phyloP scores from a whole-genome alignment of 2,329 filamentous ascomycete genomes.

The Arthrinium phaeospermum region DNA sequence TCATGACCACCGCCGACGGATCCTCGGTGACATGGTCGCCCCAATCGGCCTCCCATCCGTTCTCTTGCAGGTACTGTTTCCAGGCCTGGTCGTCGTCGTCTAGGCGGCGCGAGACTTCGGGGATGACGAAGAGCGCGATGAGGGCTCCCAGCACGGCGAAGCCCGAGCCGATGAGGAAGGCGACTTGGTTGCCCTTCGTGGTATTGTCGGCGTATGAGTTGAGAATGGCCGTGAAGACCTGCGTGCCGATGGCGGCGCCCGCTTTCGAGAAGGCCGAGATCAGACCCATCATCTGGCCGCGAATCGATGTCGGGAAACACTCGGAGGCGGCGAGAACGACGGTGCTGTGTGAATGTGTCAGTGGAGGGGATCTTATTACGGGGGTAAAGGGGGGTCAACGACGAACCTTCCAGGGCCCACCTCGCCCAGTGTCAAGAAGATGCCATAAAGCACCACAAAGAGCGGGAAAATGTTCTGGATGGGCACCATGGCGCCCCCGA shows the following conservation, averaged over 20 bases:
- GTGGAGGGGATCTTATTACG: neutral
- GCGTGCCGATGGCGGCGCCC: slow-evolving; percentile 55
- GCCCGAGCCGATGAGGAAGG: slow-evolving; percentile 56
- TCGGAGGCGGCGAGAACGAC: slow-evolving; percentile 49
- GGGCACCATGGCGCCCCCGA: slow-evolving; percentile 51
- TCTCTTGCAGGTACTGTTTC: slow-evolving; percentile 48
- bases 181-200: slow-evolving; percentile 52
- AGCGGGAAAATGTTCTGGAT: slow-evolving; percentile 55
- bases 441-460: slow-evolving; percentile 57
- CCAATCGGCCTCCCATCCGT: slow-evolving; percentile 47
- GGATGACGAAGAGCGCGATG: slow-evolving; percentile 51
- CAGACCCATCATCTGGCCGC: slow-evolving; percentile 56
- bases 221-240: slow-evolving; percentile 58
- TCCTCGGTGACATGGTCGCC: slow-evolving; percentile 38
- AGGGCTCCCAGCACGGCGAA: slow-evolving; percentile 54
- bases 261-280: slow-evolving; percentile 54
- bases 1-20: slow-evolving; percentile 33
- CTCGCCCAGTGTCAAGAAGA: slow-evolving; percentile 55
- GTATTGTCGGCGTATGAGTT: slow-evolving; percentile 46
- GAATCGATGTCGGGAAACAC: slow-evolving; percentile 55
- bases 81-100: slow-evolving; percentile 51
- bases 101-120: slow-evolving; percentile 47
- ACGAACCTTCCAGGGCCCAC: slow-evolving; percentile 54
- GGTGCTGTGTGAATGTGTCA: slow-evolving; percentile 32
- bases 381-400: neutral